These are phyloP conservation scores for Kalmanozyma brasiliensis DNA, from an alignment of 1,284 basidiomycete genomes.

Conservation along the genomic window DNA sequence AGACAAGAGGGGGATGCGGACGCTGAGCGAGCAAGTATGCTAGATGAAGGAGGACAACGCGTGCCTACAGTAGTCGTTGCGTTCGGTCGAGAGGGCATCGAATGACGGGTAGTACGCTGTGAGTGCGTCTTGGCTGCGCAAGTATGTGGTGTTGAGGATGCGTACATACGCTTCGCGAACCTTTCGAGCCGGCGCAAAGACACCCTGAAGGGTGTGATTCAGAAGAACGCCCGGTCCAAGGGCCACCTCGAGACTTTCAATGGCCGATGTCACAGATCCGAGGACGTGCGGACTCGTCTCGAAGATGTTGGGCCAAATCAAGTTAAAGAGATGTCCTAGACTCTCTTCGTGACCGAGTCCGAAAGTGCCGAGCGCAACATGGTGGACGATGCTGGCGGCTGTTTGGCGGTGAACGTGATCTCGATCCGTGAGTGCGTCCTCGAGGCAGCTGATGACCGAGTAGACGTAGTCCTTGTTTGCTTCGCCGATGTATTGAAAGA, in stretches of 20 bases:
- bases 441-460: conserved; percentile 95
- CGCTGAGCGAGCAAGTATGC: no score
- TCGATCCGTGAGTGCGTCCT: conserved; percentile 96
- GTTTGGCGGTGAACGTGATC: conserved; percentile 98
- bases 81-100: conserved; percentile 58
- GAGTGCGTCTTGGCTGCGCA: conserved; percentile 87
- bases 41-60: no score
- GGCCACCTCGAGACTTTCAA: conserved; percentile 95
- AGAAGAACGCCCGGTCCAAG: conserved; percentile 92
- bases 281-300: conserved; percentile 99
- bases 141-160: conserved; percentile 76
- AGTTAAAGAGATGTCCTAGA: conserved; percentile 95
- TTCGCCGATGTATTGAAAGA: conserved; percentile 99
- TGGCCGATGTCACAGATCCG: conserved; percentile 77
- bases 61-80: conserved; percentile 61
- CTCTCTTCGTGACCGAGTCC: conserved; percentile 98
- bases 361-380: conserved; percentile 94
- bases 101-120: conserved; percentile 87
- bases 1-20: no score
- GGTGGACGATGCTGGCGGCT: conserved; percentile 98
- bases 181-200: conserved; percentile 81
- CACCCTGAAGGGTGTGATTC: conserved; percentile 74
- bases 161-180: conserved; percentile 90
- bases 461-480: conserved; percentile 98
- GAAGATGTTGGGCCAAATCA: conserved; percentile 99